These are phyloP conservation scores for Aureoboletus auriporus DNA, from an alignment of 768 basidiomycete species.

Conservation along the genomic window DNA sequence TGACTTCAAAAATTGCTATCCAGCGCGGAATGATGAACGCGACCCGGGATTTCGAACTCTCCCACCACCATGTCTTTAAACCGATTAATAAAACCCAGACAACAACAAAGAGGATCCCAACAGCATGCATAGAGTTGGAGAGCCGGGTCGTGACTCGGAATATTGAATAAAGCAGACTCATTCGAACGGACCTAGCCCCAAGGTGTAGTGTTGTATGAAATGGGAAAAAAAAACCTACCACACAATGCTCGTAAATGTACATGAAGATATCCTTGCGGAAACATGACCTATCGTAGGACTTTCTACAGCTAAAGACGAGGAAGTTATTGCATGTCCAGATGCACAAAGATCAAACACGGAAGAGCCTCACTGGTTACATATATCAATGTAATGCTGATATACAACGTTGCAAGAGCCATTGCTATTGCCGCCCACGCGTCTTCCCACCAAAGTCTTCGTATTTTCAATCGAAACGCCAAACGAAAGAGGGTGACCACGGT, in stretches of 20 bases:
- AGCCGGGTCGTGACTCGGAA: slow-evolving; percentile 4
- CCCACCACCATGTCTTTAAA: slow-evolving; percentile 2
- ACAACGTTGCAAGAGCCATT: not conserved
- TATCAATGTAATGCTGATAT: no score
- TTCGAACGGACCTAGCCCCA: slow-evolving; percentile 8
- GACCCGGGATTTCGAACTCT: no score
- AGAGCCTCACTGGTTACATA: no score
- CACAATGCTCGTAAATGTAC: not conserved
- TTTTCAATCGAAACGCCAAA: slow-evolving; percentile 3
- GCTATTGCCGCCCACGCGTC: slow-evolving; percentile 8
- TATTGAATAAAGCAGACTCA: slow-evolving; percentile 13
- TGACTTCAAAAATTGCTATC: slow-evolving; percentile 8
- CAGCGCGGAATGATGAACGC: no score
- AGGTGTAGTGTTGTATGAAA: not conserved
- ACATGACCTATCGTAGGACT: no score
- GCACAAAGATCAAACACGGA: no score
- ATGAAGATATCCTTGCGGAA: no score
- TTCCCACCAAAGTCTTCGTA: slow-evolving; percentile 14
- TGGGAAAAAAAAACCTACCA: slow-evolving; percentile 3
- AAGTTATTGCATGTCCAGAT: no score
- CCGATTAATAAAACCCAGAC: slow-evolving; percentile 1
- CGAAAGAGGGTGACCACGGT: slow-evolving; percentile 3
- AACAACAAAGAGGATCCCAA: slow-evolving; percentile 1
- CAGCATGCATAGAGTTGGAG: not conserved
- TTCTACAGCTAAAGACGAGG: not conserved